A percentile compares a stretch with the other conserved stretches of the same genome.
These are phyloP conservation scores for Teratosphaeria viscida DNA, from an alignment of 2,329 filamentous ascomycete species.

Conservation along the genomic window DNA sequence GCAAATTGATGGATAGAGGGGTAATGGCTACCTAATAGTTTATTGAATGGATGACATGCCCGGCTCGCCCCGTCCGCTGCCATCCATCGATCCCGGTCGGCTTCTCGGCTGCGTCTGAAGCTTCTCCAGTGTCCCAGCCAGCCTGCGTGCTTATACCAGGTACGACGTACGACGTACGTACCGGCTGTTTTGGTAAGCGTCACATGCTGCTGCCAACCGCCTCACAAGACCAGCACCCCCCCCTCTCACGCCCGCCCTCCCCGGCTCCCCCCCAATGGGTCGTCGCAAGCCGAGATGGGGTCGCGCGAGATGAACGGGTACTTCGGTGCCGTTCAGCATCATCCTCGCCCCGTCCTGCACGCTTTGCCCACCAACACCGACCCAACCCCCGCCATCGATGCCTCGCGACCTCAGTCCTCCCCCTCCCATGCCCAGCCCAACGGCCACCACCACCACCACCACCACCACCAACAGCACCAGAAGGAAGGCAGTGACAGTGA, in stretches of 20 bases:
- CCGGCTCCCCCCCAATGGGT: neutral
- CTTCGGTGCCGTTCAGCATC: neutral
- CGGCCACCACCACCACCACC: constrained; percentile 1
- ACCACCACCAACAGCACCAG: constrained; percentile 10
- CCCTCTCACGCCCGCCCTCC: neutral
- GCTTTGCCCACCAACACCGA: neutral
- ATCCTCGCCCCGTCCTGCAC: neutral
- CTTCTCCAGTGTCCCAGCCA: no score
- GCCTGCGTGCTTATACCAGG: no score
- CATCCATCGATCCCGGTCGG: neutral
- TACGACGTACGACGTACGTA: no score
- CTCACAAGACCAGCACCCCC: neutral
- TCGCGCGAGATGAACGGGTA: neutral
- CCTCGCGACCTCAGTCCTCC: neutral
- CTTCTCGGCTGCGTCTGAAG: no score
- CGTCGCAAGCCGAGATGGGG: neutral
- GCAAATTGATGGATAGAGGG: no score
- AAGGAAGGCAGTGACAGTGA: neutral
- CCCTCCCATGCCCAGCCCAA: neutral
- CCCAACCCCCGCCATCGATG: neutral
- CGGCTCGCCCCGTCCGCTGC: neutral
- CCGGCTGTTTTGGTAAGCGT: neutral
- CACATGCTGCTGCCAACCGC: neutral
- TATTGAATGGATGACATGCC: no score
- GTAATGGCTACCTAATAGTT: no score